phyloP scores from a whole-genome alignment of 2,329 filamentous ascomycete species.

The Intubia oerlemansii region DNA sequence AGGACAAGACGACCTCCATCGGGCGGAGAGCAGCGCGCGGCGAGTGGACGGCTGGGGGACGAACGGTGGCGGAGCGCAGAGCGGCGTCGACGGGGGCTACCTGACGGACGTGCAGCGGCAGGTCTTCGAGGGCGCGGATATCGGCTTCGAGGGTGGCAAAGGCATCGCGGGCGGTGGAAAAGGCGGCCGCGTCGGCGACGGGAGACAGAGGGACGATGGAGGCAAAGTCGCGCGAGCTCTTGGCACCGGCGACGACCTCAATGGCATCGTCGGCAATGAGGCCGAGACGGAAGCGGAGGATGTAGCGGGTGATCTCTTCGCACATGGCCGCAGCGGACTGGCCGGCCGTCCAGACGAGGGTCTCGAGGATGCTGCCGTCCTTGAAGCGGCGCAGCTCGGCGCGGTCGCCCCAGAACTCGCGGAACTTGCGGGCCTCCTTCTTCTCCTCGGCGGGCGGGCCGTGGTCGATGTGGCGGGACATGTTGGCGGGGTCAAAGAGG shows the following conservation, averaged over 20 bases:
- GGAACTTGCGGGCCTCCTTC: slow-evolving; percentile 60
- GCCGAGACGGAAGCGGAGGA: slow-evolving; percentile 48
- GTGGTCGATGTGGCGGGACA: slow-evolving; percentile 61
- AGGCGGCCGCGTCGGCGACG: slow-evolving; percentile 30
- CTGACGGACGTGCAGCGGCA: slow-evolving; percentile 73
- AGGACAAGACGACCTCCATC: slow-evolving; percentile 67
- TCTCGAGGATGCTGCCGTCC: slow-evolving; percentile 84
- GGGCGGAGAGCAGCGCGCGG: slow-evolving; percentile 26
- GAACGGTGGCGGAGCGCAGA: slow-evolving; percentile 51
- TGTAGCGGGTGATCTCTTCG: slow-evolving; percentile 58
- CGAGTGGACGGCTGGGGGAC: slow-evolving; percentile 24
- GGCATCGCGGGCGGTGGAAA: slow-evolving; percentile 45
- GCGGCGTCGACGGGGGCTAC: slow-evolving; percentile 51
- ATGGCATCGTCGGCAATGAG: slow-evolving; percentile 28
- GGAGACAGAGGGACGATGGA: slow-evolving; percentile 23
- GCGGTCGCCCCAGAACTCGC: slow-evolving; percentile 87
- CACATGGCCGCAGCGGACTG: slow-evolving; percentile 43
- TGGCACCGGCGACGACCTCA: slow-evolving; percentile 19
- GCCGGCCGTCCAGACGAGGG: slow-evolving; percentile 55
- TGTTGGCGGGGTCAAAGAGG: slow-evolving; percentile 50
- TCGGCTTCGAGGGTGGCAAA: slow-evolving; percentile 58
- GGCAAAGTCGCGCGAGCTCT: slow-evolving; percentile 20
- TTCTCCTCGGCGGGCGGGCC: slow-evolving; percentile 75
- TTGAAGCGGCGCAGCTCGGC: slow-evolving; percentile 86
- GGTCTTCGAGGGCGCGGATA: slow-evolving; percentile 54